Base-by-base conservation (phyloP, 306 rosid genomes). In the Quillaja saponaria region DNA sequence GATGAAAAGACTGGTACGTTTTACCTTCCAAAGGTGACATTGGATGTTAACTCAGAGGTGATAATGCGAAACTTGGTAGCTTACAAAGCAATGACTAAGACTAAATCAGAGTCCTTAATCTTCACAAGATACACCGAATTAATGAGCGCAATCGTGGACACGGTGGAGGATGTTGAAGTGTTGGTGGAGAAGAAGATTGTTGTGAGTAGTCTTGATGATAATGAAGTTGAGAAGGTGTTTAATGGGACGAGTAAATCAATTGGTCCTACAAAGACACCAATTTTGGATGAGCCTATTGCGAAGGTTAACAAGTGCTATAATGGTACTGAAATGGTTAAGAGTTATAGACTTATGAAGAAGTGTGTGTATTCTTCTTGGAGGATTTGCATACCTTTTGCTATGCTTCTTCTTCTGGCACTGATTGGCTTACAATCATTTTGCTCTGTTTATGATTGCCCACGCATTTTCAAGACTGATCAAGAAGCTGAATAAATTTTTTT, bases 1-100 rank as follows among this genome's bases (percentile, higher is more conserved):
- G 31, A 56, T 13, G 17, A 0, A 2, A 13, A 9, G 5, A 46
- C 52, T 1, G 5, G 12, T 13, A 2, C 10, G 0, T 14, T 80
- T 19, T 34, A 16, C 49, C 70, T 73, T 2, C 83, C 83, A 1
- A 10, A 20, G 52, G 3, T 78, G 3, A 41, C 7, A 42, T 1
- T 73, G 18, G 40, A 53, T 12, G 63, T 17, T 1, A 52, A 58
- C 62, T 52, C 67, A 0, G 71, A 74, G 67, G 65, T 61, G 9
- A 44, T 66, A 17, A 15, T 79, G 10, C 58, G 84, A 55, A 74
- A 79, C 74, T 55, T 79, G 3, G 62, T 69, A 16, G 79, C 69
- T 20, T 53, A 69, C 4, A 79, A 78, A 37, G 73, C 66, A 5
- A 7, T 66, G 64, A 60, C n/a, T n/a, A n/a, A n/a, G n/a, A n/a